These are phyloP conservation scores for Coleophoma crateriformis DNA, from an alignment of 2,329 filamentous ascomycete species.

Conservation along the genomic window DNA sequence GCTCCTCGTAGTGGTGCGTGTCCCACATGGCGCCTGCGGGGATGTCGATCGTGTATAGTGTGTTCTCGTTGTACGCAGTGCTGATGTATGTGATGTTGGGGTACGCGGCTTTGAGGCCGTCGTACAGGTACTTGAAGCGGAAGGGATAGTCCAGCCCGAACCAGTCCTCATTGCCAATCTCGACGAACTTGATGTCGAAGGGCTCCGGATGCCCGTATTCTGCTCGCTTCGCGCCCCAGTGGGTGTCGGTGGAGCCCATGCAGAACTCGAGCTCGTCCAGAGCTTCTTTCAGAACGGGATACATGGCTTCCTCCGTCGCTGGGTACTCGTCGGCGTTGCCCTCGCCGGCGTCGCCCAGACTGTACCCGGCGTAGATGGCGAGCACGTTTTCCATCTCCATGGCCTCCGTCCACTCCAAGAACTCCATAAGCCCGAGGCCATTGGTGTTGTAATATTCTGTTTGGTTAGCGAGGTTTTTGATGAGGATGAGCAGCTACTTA, in stretches of 20 bases:
- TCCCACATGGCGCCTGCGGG: background rate
- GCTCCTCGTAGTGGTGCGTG: conserved; percentile 1
- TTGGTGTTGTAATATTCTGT: conserved; percentile 23
- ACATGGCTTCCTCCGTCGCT: conserved; percentile 9
- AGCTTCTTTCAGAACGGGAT: conserved; percentile 36
- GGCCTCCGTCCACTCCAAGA: conserved; percentile 33
- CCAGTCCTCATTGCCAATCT: conserved; percentile 65
- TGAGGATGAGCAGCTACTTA: conserved; percentile 16
- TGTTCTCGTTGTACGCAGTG: conserved; percentile 12
- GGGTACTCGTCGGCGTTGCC: conserved; percentile 3
- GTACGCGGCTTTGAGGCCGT: conserved; percentile 3
- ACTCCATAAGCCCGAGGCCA: conserved; percentile 29
- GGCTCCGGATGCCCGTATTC: conserved; percentile 56
- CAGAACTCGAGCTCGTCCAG: conserved; percentile 45
- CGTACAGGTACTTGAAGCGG: conserved; percentile 1
- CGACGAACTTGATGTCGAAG: conserved; percentile 55
- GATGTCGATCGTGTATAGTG: background rate
- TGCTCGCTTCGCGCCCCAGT: conserved; percentile 37
- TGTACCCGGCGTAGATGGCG: conserved; percentile 28
- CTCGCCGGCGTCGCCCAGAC: background rate
- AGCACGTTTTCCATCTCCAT: conserved; percentile 37
- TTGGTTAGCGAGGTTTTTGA: background rate
- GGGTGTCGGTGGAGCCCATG: conserved; percentile 34
- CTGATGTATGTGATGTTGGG: conserved; percentile 8
- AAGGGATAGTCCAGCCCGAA: conserved; percentile 25